Evolutionary conservation across 2,329 filamentous ascomycete genomes (phyloP), one percentile per base, ranked within the genome.

Genomic region (Cladosporium sp.): DNA sequence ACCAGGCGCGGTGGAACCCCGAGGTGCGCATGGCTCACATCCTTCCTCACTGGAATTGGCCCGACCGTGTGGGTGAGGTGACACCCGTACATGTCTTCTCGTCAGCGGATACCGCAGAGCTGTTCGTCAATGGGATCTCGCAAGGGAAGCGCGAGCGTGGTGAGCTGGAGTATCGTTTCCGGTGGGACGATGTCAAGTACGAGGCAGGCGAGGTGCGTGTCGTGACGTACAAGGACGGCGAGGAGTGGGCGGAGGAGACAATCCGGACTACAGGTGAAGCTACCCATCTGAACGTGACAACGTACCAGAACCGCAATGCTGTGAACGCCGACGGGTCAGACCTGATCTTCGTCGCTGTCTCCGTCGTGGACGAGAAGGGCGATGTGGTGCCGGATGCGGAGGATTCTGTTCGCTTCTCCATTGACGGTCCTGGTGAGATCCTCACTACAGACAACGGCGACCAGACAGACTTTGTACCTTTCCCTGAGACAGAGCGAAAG

Each of bases 31-130:
- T 74, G 63, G 78, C 75, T 17, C 77, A 80, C 56, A 73, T 81
- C 15, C 68, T 80, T 0, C 78, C 78, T 2, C 78, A 80, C 58
- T 81, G 78, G 78, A 79, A 68, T 13, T 82, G 76, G 75, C 72
- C 75, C 0, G 70, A 73, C 13, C 65, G 76, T 0, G 67, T 68
- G 0, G 74, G 75, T 1, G 54, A 72, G 50, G 65, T 73, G 1
- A 80, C 78, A 3, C 78, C 78, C 0, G 76, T 80, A 1, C 77
- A 81, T 56, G 76, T 80, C 0, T 80, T 78, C 55, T 70, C 76
- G 0, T 65, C 72, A 1, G 78, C 66, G 2, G 75, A 80, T 54
- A 75, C 78, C 56, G 78, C 76, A 3, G 78, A 81, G 64, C 62
- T 81, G 2, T 80, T 80, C 53, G 57, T 80, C 11, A 80, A 80